Conservation (phyloP, 371 early-diverging fungal genomes). For the Mucor irregularis region DNA sequence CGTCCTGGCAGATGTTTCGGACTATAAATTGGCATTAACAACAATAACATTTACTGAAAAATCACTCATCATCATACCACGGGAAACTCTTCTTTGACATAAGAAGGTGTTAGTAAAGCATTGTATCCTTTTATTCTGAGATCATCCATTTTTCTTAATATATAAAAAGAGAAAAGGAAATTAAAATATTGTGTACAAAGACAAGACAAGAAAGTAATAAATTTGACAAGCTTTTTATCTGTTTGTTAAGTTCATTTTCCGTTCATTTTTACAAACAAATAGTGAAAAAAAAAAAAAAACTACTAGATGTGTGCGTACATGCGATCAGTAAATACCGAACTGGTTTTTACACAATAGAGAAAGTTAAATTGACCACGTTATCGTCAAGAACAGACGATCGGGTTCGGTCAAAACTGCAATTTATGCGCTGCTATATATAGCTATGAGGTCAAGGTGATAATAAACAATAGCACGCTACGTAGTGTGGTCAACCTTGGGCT, state of each 20-base stretch:
- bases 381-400: too few species aligned
- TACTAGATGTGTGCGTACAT: too few species aligned
- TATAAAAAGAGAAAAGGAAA: slow-evolving; percentile 14
- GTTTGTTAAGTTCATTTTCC: not conserved
- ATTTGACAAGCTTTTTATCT: slow-evolving; percentile 3
- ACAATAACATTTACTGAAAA: not conserved
- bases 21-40: slow-evolving; percentile 15
- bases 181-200: not conserved
- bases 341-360: too few species aligned
- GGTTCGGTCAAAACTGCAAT: too few species aligned
- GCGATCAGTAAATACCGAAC: too few species aligned
- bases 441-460: too few species aligned
- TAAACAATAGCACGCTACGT: too few species aligned
- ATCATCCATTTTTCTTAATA: slow-evolving; percentile 20
- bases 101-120: slow-evolving; percentile 40
- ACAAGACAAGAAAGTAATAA: too few species aligned
- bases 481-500: too few species aligned
- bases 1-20: slow-evolving; percentile 26
- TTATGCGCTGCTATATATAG: too few species aligned
- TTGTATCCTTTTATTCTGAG: slow-evolving; percentile 43
- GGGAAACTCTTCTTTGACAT: slow-evolving; percentile 55
- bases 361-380: too few species aligned
- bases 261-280: not conserved
- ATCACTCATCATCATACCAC: slow-evolving; percentile 33
- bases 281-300: too few species aligned